Conservation (phyloP, 2,329 filamentous ascomycete genomes). For the Colletotrichum coccodes region DNA sequence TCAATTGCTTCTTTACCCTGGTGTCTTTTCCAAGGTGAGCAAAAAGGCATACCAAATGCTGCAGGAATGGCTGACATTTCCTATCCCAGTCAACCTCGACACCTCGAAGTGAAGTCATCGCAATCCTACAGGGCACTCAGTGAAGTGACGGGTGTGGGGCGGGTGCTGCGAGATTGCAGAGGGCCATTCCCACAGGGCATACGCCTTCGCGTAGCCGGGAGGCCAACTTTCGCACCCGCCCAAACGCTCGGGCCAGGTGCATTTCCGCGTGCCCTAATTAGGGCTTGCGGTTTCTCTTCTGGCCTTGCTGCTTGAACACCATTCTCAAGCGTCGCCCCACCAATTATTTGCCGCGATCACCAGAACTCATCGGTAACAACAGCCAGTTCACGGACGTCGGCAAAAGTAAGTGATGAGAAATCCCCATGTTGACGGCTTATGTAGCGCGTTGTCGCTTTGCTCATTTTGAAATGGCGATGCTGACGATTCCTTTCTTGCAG, state of each 20-base stretch:
- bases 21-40: too few species aligned
- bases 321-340: constrained; percentile 30
- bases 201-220: neutral
- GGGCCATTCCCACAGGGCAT: constrained; percentile 1
- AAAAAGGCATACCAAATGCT: too few species aligned
- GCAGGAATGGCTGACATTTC: too few species aligned
- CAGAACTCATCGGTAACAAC: constrained; percentile 43
- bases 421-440: constrained; percentile 4
- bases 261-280: constrained; percentile 31
- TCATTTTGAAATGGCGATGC: constrained; percentile 23
- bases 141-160: neutral
- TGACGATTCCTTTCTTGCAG: constrained; percentile 56
- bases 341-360: constrained; percentile 26
- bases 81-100: too few species aligned
- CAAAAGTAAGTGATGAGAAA: constrained; percentile 64
- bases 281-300: constrained; percentile 25
- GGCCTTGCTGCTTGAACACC: constrained; percentile 21
- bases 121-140: neutral
- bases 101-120: neutral
- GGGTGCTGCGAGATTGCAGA: neutral
- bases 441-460: neutral
- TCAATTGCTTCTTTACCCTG: too few species aligned
- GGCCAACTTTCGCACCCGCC: neutral
- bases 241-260: neutral
- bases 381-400: constrained; percentile 57